Conservation (phyloP, 2,329 filamentous ascomycete species). For the Trichoderma brevicompactum region DNA sequence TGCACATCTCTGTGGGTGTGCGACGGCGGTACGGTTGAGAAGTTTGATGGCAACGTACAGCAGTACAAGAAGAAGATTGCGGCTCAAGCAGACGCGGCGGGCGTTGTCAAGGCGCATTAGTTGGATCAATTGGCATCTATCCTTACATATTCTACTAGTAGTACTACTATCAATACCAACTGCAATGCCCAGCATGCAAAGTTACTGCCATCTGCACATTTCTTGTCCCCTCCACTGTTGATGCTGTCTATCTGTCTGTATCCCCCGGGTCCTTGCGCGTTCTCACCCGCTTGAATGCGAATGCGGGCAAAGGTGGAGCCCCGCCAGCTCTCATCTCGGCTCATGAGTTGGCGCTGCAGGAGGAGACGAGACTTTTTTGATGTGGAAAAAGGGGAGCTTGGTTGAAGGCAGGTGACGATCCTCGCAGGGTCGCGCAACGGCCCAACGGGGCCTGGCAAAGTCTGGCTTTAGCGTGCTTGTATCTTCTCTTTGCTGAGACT, state of each 20-base stretch:
- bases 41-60: slow-evolving; percentile 94
- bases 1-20: slow-evolving; percentile 97
- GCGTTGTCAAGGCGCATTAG: slow-evolving; percentile 74
- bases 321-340: slow-evolving; percentile 26
- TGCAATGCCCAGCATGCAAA: no score
- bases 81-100: slow-evolving; percentile 83
- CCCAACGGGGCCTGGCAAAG: no score
- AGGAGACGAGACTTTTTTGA: slow-evolving; percentile 3
- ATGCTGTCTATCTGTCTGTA: no score
- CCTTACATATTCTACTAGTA: no score
- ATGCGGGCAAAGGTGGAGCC: slow-evolving; percentile 9
- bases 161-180: no score
- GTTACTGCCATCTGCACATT: no score
- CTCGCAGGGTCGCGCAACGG: not conserved
- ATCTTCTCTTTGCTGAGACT: no score
- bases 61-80: slow-evolving; percentile 97
- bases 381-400: slow-evolving; percentile 11
- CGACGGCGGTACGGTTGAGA: slow-evolving; percentile 89
- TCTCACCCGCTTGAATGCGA: not conserved
- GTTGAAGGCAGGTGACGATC: not conserved
- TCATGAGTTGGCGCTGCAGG: slow-evolving; percentile 27
- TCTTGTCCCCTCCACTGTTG: no score
- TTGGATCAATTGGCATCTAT: no score
- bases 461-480: no score
- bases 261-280: no score